Percentiles rank a stretch among this genome's conserved stretches.
Evolutionary conservation across 2,329 filamentous ascomycete genomes (phyloP).

Genomic region (Penicillium paneum): DNA sequence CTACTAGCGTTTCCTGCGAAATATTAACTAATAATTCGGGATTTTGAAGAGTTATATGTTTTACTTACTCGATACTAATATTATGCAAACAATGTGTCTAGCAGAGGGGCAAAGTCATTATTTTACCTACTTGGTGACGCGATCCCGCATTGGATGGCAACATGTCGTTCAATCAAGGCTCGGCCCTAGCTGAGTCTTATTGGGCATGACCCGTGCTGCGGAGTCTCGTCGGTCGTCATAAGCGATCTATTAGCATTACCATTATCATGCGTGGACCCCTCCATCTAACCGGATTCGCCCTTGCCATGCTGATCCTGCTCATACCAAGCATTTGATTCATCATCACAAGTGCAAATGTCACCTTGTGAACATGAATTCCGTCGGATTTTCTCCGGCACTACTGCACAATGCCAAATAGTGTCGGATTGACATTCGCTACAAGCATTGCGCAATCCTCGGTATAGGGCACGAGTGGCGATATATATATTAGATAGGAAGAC

Average conservation of each 20-base stretch:
- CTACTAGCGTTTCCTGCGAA: neutral
- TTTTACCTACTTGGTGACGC: neutral
- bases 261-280: neutral
- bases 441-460: slow-evolving; percentile 2
- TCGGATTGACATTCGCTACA: neutral
- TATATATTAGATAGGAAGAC: neutral
- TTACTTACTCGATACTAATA: too few species aligned
- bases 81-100: neutral
- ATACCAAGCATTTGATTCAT: neutral
- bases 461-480: neutral
- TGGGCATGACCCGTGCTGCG: neutral
- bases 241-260: too few species aligned
- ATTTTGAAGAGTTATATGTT: too few species aligned
- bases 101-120: neutral
- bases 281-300: neutral
- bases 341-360: neutral
- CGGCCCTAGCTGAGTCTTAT: too few species aligned
- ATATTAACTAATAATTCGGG: neutral
- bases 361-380: neutral
- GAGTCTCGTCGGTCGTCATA: too few species aligned
- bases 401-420: neutral
- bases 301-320: neutral
- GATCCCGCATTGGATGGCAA: neutral
- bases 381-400: neutral
- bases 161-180: neutral